phyloP scores from a whole-genome alignment of 306 rosid species.

The Malus orientalis region DNA sequence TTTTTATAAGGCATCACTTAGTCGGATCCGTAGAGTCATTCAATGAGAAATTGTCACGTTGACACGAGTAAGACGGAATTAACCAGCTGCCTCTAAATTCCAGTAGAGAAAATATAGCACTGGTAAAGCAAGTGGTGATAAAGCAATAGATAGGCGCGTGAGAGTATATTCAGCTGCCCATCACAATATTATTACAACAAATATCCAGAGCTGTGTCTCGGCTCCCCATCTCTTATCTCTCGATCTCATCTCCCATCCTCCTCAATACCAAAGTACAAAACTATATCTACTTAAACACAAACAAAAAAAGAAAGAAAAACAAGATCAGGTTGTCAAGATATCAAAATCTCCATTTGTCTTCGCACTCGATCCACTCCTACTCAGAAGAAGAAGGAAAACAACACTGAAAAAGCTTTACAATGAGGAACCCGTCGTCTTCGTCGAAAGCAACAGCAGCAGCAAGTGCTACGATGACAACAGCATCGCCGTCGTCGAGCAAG shows the following conservation, averaged over 20 bases:
- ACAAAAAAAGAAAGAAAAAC: background rate
- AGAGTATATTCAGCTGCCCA: background rate
- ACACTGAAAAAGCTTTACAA: background rate
- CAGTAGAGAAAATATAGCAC: background rate
- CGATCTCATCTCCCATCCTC: background rate
- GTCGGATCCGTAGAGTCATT: background rate
- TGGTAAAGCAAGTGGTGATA: background rate
- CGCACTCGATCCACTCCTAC: background rate
- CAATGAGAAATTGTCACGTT: too few relatives aligned
- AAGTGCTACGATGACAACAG: background rate
- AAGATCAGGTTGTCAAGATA: background rate
- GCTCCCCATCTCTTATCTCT: too few relatives aligned
- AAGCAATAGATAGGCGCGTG: background rate
- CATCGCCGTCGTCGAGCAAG: background rate
- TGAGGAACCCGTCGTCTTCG: constrained; percentile 8
- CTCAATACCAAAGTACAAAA: background rate
- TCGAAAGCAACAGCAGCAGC: background rate
- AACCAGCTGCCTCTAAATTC: background rate
- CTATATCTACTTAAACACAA: background rate
- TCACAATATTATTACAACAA: background rate
- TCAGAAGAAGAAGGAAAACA: background rate
- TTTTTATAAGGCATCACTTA: too few relatives aligned
- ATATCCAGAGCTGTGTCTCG: background rate
- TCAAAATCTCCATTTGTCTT: background rate
- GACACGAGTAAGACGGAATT: too few relatives aligned